Evolutionary conservation across 2,329 filamentous ascomycete species (phyloP), one percentile per base, ranked within the genome.

Genomic region (Hypoxylon sp.): DNA sequence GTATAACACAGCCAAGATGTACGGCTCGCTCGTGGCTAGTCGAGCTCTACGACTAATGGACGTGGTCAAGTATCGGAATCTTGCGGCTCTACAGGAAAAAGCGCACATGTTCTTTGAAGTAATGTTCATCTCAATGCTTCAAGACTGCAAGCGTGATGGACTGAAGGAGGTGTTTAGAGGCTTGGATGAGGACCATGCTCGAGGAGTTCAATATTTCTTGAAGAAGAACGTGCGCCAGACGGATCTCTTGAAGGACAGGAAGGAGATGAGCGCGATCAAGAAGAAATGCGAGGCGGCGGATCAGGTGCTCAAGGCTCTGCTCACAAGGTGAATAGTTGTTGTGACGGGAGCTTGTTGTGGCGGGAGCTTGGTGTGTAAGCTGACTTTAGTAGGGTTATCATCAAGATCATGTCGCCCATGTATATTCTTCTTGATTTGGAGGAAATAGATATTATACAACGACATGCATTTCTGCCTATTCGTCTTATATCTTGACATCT

Each of bases 41-140:
- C 82, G 83, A 1, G 80, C 79, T 15, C 74, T 88, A 47, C 79
- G 79, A 3, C 79, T 89, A 15, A 62, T 59, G 19, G 79, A 79
- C 11, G 75, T 89, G 6, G 80, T 91, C 47, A 91, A 92, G 80
- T 89, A 89, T 15, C 86, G 98, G 48, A 94, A 96, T 71, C 88
- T 98, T 58, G 87, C 89, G 0, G 93, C 92, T 72, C 80, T 97
- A 55, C 92, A 93, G 76, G 82, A 88, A 6, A 94, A 92, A 80
- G 93, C 93, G 0, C 89, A 87, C 62, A 88, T 88, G 24, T 96
- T 98, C 76, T 85, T 94, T 50, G 93, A 98, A 79, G 83, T 96
- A 6, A 81, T 98, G 72, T 84, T 98, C 15, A 89, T 96, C 53
- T 92, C 89, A 1, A 80, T 94, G 11, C 87, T 98, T 32, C 85